Conservation (phyloP, 306 rosid species). For the Bauhinia variegata region DNA sequence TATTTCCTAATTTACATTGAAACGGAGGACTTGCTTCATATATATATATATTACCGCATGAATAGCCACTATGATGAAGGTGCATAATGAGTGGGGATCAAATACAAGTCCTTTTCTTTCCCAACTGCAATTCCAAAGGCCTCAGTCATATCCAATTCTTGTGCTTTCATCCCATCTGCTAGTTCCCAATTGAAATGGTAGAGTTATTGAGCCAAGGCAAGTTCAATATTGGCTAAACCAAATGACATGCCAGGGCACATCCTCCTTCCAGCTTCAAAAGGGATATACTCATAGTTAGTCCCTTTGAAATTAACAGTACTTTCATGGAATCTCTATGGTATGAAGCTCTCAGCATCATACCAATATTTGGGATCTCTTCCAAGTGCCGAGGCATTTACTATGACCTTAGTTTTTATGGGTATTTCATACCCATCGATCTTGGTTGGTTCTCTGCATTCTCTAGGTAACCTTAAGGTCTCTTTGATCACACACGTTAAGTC, state of each 20-base stretch:
- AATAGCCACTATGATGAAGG: too few relatives aligned
- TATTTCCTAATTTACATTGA: too few relatives aligned
- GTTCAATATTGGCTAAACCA: neutral
- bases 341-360: slow-evolving; percentile 5
- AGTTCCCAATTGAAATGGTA: neutral
- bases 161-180: neutral
- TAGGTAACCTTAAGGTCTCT: slow-evolving; percentile 12
- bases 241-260: too few relatives aligned
- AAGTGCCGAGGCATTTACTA: slow-evolving; percentile 12
- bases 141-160: too few relatives aligned
- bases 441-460: slow-evolving; percentile 7
- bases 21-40: too few relatives aligned
- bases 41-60: too few relatives aligned
- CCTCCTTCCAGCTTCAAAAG: slow-evolving; percentile 21
- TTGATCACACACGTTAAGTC: slow-evolving; percentile 3
- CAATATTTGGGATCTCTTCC: slow-evolving; percentile 9
- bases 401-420: neutral
- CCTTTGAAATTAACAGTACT: too few relatives aligned
- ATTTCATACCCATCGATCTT: slow-evolving; percentile 4
- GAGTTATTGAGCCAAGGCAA: neutral
- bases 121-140: neutral
- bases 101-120: neutral
- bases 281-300: neutral
- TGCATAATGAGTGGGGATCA: neutral
- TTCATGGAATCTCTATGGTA: slow-evolving; percentile 1